These are phyloP conservation scores for Podospora didyma DNA, from an alignment of 495 filamentous ascomycete species.

Conservation along the genomic window DNA sequence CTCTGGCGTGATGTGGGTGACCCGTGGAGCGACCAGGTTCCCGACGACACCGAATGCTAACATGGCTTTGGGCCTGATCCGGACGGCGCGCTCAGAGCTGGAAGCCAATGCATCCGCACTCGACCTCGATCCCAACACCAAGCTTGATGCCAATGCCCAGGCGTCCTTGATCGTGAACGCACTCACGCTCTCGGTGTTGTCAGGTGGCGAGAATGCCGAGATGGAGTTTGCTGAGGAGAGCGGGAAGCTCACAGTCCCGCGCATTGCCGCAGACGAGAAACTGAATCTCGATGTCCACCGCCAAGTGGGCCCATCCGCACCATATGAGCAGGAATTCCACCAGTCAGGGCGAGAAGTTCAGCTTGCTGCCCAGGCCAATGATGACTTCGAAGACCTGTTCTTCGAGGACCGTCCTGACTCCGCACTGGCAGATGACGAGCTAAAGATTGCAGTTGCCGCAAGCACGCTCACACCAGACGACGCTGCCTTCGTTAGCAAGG, in stretches of 20 bases:
- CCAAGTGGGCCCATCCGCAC: slow-evolving; percentile 26
- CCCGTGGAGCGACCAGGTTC: slow-evolving; percentile 35
- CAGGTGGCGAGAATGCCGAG: slow-evolving; percentile 20
- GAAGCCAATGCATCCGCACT: slow-evolving; percentile 29
- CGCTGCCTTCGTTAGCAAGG: slow-evolving; percentile 36
- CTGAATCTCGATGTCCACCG: slow-evolving; percentile 35
- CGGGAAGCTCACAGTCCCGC: slow-evolving; percentile 32
- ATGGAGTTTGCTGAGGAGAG: slow-evolving; percentile 37
- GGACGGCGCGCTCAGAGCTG: slow-evolving; percentile 35
- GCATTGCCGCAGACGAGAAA: slow-evolving; percentile 33
- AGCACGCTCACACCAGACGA: slow-evolving; percentile 24
- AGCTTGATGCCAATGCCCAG: slow-evolving; percentile 22
- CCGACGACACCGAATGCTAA: slow-evolving; percentile 29
- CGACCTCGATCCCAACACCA: slow-evolving; percentile 30
- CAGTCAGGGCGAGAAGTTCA: slow-evolving; percentile 24
- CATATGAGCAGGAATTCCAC: slow-evolving; percentile 29
- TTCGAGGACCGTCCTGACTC: slow-evolving; percentile 26
- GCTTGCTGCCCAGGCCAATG: slow-evolving; percentile 10
- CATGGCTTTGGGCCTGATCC: slow-evolving; percentile 36
- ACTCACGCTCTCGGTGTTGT: slow-evolving; percentile 20
- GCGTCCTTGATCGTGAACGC: slow-evolving; percentile 27
- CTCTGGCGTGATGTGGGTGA: slow-evolving; percentile 37
- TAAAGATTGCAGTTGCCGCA: slow-evolving; percentile 40
- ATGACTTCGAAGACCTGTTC: slow-evolving; percentile 15
- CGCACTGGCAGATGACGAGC: slow-evolving; percentile 26